phyloP scores from a whole-genome alignment of 202 grass and related monocot genomes.

The Musa balbisiana region DNA sequence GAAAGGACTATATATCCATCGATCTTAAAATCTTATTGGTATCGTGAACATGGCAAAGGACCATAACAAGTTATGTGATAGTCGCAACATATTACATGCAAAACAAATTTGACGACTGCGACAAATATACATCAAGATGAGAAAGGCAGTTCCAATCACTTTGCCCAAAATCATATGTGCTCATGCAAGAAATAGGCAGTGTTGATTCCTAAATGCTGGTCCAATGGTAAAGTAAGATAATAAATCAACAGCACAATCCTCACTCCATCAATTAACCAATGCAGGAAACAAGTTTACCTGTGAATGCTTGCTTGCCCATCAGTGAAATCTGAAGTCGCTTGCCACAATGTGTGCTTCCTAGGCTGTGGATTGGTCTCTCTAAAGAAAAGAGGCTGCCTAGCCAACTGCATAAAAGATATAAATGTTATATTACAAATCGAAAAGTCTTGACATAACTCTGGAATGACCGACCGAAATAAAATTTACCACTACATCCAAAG shows the following conservation, averaged over 20 bases:
- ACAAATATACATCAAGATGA: too few species aligned
- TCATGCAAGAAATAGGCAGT: background rate
- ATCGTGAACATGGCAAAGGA: too few species aligned
- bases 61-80: too few species aligned
- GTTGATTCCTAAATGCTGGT: background rate
- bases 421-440: background rate
- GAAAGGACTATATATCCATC: too few species aligned
- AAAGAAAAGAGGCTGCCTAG: conserved; percentile 75
- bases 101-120: too few species aligned
- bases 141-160: too few species aligned
- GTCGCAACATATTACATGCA: too few species aligned
- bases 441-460: background rate
- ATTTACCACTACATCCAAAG: conserved; percentile 67
- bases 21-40: too few species aligned
- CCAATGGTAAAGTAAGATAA: background rate
- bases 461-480: background rate
- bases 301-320: conserved; percentile 68
- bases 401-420: conserved; percentile 30
- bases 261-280: background rate
- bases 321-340: conserved; percentile 80
- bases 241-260: background rate
- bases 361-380: conserved; percentile 87
- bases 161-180: too few species aligned
- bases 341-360: conserved; percentile 90
- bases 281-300: conserved; percentile 31